Evolutionary conservation across 805 yeast genomes (phyloP).

Genomic region (Cyberlindnera americana): DNA sequence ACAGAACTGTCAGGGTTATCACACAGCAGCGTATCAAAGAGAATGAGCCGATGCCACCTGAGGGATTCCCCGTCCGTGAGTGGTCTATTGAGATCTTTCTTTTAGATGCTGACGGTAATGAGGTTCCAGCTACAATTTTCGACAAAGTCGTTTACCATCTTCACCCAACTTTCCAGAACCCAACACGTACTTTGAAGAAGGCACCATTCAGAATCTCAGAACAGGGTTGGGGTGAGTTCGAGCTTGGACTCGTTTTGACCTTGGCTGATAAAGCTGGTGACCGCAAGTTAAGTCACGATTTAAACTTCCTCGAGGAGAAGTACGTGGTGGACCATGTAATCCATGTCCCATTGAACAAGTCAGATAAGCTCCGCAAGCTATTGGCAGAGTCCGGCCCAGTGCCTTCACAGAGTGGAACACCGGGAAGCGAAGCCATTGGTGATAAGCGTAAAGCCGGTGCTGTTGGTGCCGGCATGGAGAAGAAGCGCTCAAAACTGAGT

Average conservation of each 20-base stretch:
- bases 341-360: constrained; percentile 68
- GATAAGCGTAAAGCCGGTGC: constrained; percentile 37
- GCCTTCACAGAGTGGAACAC: constrained; percentile 40
- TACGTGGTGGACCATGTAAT: constrained; percentile 77
- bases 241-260: constrained; percentile 74
- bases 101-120: constrained; percentile 76
- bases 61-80: constrained; percentile 89
- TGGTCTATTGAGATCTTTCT: constrained; percentile 81
- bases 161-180: constrained; percentile 93
- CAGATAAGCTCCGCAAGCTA: constrained; percentile 63
- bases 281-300: constrained; percentile 79
- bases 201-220: constrained; percentile 87
- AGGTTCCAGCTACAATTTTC: constrained; percentile 79
- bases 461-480: constrained; percentile 25
- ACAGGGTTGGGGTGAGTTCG: constrained; percentile 99
- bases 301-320: constrained; percentile 75
- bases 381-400: constrained; percentile 81
- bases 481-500: constrained; percentile 27
- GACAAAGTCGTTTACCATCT: constrained; percentile 91
- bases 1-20: constrained; percentile 83
- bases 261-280: constrained; percentile 87
- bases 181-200: constrained; percentile 73
- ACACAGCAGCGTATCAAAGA: constrained; percentile 80
- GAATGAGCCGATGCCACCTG: constrained; percentile 81
- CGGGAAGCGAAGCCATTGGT: constrained; percentile 28